These are phyloP conservation scores for Saccharomycopsis sp. DNA, from an alignment of 805 yeast genomes.

Conservation along the genomic window DNA sequence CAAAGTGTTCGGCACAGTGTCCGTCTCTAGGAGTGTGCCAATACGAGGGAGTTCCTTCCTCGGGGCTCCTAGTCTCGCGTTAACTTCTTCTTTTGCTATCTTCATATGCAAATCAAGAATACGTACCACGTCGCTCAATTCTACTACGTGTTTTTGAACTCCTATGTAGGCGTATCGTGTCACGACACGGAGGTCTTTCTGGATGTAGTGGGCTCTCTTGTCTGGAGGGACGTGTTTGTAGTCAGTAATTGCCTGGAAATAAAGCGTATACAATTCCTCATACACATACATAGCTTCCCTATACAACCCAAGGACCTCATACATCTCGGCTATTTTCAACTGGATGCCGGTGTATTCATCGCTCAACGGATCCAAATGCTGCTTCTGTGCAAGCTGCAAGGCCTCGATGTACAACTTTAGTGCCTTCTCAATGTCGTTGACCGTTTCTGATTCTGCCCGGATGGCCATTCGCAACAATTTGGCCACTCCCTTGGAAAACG, in stretches of 20 bases:
- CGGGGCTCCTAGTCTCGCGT: constrained; percentile 32
- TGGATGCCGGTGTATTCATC: constrained; percentile 91
- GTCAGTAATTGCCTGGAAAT: constrained; percentile 43
- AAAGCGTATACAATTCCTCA: constrained; percentile 55
- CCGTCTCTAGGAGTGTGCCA: background rate
- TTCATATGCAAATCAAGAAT: constrained; percentile 55
- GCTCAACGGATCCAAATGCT: constrained; percentile 46
- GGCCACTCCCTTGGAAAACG: constrained; percentile 66
- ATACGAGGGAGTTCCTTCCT: background rate
- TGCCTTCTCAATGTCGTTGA: constrained; percentile 53
- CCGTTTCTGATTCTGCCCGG: constrained; percentile 76
- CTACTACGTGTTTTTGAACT: background rate
- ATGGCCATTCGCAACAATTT: constrained; percentile 64
- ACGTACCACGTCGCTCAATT: constrained; percentile 38
- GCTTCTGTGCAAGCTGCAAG: constrained; percentile 48
- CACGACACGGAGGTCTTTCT: constrained; percentile 63
- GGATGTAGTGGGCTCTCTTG: constrained; percentile 51
- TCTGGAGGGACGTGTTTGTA: constrained; percentile 33
- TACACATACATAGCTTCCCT: constrained; percentile 64
- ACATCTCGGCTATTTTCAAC: constrained; percentile 81
- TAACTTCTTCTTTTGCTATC: constrained; percentile 61
- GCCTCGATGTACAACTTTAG: constrained; percentile 70
- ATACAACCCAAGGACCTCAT: constrained; percentile 55
- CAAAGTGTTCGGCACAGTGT: background rate
- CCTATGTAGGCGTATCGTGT: constrained; percentile 36